A percentile compares a stretch with the other conserved stretches of the same genome.
phyloP scores from a whole-genome alignment of 1,284 basidiomycete genomes.

The Apiotrichum laibachii region DNA sequence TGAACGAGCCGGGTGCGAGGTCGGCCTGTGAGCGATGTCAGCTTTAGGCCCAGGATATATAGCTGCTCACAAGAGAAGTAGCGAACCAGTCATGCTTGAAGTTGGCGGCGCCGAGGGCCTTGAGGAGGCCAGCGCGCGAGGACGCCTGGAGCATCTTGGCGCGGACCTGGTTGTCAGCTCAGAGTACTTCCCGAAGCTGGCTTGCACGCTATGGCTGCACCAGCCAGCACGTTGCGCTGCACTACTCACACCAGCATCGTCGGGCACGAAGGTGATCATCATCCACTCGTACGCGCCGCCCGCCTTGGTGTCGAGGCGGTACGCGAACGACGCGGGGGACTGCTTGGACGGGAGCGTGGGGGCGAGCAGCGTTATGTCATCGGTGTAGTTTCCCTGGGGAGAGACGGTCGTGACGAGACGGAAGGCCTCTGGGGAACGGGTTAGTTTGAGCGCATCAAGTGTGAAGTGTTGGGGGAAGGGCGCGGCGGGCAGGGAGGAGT shows the following conservation, averaged over 20 bases:
- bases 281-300: slow-evolving; percentile 48
- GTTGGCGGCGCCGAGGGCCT: slow-evolving; percentile 68
- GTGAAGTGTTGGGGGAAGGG: too few species aligned
- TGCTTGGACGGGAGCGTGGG: slow-evolving; percentile 37
- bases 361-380: slow-evolving; percentile 43
- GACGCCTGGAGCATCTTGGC: slow-evolving; percentile 89
- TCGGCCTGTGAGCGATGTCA: slow-evolving; percentile 43
- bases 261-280: slow-evolving; percentile 51
- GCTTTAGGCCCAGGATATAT: neutral
- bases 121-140: slow-evolving; percentile 68
- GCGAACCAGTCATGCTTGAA: slow-evolving; percentile 80
- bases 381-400: slow-evolving; percentile 38
- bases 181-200: too few species aligned
- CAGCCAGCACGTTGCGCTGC: too few species aligned
- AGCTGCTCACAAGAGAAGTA: slow-evolving; percentile 67
- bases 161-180: slow-evolving; percentile 34
- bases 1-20: slow-evolving; percentile 59
- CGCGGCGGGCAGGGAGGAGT: too few species aligned
- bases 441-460: slow-evolving; percentile 4
- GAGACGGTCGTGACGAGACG: slow-evolving; percentile 34
- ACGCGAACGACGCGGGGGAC: slow-evolving; percentile 49
- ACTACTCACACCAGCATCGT: slow-evolving; percentile 48
- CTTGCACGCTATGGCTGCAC: neutral
- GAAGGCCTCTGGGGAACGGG: slow-evolving; percentile 35
- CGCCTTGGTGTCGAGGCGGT: slow-evolving; percentile 44